Evolutionary conservation across 345 rosid genomes (phyloP).

Genomic region (Eucalyptus erythrocorys): DNA sequence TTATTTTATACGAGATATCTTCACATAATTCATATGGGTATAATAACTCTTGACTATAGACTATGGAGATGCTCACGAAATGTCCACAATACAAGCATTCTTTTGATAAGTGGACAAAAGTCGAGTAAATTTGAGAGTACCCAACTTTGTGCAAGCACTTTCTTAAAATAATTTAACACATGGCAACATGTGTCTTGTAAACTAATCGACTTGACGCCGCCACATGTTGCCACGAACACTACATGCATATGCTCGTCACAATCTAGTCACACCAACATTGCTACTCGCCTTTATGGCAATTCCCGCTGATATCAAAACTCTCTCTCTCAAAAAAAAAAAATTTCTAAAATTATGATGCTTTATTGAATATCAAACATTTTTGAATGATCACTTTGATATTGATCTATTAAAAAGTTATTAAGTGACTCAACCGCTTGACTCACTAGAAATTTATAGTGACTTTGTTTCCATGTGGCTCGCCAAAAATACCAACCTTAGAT

Average conservation of each 20-base stretch:
- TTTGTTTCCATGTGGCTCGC: background rate
- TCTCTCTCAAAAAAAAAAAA: background rate
- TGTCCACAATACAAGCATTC: background rate
- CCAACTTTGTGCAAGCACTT: background rate
- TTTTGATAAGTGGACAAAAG: background rate
- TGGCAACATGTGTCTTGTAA: background rate
- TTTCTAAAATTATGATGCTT: background rate
- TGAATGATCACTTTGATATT: background rate
- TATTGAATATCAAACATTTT: background rate
- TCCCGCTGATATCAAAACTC: background rate
- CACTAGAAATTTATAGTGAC: background rate
- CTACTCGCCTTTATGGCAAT: background rate
- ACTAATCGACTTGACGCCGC: background rate
- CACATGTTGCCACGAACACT: background rate
- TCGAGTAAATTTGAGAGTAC: background rate
- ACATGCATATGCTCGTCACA: background rate
- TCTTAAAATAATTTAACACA: background rate
- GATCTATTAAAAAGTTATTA: background rate
- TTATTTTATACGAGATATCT: background rate
- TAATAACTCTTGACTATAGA: background rate
- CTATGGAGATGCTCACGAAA: background rate
- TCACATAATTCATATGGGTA: background rate
- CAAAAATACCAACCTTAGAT: background rate
- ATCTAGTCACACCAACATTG: background rate
- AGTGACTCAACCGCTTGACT: background rate